phyloP scores from a whole-genome alignment of 768 basidiomycete genomes.

The Collybiopsis confluens region DNA sequence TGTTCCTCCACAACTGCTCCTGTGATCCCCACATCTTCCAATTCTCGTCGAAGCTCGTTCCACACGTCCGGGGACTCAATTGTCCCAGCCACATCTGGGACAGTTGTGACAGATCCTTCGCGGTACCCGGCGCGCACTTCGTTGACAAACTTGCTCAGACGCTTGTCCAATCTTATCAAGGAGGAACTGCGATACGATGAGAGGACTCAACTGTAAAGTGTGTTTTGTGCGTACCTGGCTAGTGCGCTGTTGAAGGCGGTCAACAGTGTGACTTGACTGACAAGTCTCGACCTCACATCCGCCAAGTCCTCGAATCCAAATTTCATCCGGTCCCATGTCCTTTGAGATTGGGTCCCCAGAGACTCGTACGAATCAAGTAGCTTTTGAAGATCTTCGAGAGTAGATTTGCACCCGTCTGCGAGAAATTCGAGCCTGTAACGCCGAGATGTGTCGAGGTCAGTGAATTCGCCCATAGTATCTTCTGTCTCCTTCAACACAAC shows the following conservation, averaged over 20 bases:
- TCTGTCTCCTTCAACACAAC: conserved; percentile 10
- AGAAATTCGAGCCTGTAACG: conserved; percentile 9
- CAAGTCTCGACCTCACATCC: conserved; percentile 11
- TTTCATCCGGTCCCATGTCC: conserved; percentile 17
- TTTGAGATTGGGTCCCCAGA: conserved; percentile 13
- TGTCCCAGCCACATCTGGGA: conserved; percentile 5
- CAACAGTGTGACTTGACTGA: conserved; percentile 10
- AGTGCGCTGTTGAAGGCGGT: conserved; percentile 11
- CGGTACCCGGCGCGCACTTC: conserved; percentile 15
- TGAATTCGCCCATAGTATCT: neutral
- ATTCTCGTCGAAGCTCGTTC: conserved; percentile 11
- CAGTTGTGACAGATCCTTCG: conserved; percentile 13
- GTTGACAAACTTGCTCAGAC: conserved; percentile 12
- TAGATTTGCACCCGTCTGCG: conserved; percentile 3
- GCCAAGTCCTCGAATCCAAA: conserved; percentile 14
- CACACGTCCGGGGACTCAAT: conserved; percentile 16
- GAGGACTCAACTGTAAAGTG: neutral
- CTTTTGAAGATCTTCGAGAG: conserved; percentile 12
- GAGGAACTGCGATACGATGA: conserved; percentile 8
- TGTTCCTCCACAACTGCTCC: conserved; percentile 11
- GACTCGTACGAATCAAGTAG: conserved; percentile 11
- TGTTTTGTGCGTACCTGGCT: conserved; percentile 6
- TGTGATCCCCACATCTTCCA: conserved; percentile 17
- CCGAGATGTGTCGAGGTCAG: conserved; percentile 11
- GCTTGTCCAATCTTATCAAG: conserved; percentile 11